phyloP scores from a whole-genome alignment of 768 basidiomycete genomes.

The Clitopilus hobsonii region DNA sequence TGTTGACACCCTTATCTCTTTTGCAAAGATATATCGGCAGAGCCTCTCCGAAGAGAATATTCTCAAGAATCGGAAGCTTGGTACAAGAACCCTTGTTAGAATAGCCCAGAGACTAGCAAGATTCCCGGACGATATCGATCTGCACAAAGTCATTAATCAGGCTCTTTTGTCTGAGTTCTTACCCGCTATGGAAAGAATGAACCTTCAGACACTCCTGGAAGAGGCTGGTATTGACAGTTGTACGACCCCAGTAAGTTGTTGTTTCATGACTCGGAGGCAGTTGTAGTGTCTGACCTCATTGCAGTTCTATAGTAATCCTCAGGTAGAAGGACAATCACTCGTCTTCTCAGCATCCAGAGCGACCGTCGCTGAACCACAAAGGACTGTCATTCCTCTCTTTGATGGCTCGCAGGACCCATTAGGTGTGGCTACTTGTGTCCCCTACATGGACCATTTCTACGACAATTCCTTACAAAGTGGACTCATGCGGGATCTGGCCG shows the following conservation, averaged over 20 bases:
- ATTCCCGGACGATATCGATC: slow-evolving; percentile 39
- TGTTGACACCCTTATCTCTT: slow-evolving; percentile 39
- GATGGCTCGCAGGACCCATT: slow-evolving; percentile 43
- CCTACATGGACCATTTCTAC: slow-evolving; percentile 68
- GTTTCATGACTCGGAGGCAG: background rate
- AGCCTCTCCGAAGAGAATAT: slow-evolving; percentile 52
- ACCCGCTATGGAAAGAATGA: slow-evolving; percentile 53
- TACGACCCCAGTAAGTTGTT: slow-evolving; percentile 34
- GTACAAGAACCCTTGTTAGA: slow-evolving; percentile 54
- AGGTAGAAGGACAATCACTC: slow-evolving; percentile 30
- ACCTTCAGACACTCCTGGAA: slow-evolving; percentile 44
- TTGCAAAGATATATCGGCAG: slow-evolving; percentile 55
- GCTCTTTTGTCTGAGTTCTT: slow-evolving; percentile 57
- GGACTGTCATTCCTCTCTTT: slow-evolving; percentile 45
- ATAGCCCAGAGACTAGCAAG: slow-evolving; percentile 46
- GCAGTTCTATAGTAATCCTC: slow-evolving; percentile 49
- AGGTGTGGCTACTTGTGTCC: slow-evolving; percentile 54
- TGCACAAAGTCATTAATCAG: slow-evolving; percentile 42
- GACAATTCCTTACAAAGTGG: slow-evolving; percentile 67
- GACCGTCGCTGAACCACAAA: slow-evolving; percentile 20
- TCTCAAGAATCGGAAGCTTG: slow-evolving; percentile 59
- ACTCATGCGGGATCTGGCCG: slow-evolving; percentile 59
- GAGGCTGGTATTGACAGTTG: slow-evolving; percentile 42
- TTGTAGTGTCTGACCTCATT: background rate
- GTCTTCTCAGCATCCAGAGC: slow-evolving; percentile 43